phyloP scores from a whole-genome alignment of 208 protist species.

The Leptomonas pyrrhocoris region DNA sequence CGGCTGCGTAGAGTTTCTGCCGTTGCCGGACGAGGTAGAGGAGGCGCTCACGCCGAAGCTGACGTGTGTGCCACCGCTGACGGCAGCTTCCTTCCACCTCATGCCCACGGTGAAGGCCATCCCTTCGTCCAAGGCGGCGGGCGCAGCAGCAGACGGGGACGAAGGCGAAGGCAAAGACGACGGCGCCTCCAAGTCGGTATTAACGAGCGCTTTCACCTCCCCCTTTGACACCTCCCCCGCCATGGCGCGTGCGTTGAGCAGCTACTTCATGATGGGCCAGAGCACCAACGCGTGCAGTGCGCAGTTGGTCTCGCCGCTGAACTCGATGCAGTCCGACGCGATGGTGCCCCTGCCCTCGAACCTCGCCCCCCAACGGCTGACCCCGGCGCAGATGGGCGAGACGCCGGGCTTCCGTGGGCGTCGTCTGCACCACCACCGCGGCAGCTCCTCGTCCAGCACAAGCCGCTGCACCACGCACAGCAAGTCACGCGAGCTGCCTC shows the following conservation, averaged over 20 bases:
- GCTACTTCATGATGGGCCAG: not conserved
- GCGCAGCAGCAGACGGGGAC: not conserved
- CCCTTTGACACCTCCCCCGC: slow-evolving; percentile 9
- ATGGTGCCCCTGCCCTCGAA: not conserved
- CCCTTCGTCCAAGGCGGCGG: not conserved
- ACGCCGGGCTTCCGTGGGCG: not conserved
- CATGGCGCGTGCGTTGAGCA: slow-evolving; percentile 2
- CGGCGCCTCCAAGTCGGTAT: not conserved
- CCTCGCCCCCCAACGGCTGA: not conserved
- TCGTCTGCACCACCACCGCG: slow-evolving; percentile 11
- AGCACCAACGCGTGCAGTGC: not conserved
- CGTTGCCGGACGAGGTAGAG: not conserved
- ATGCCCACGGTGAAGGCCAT: not conserved
- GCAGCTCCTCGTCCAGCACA: not conserved
- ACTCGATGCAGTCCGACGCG: not conserved
- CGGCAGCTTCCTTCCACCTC: not conserved
- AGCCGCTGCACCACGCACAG: not conserved
- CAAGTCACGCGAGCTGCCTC: not conserved
- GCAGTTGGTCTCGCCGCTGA: not conserved
- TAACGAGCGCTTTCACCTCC: not conserved
- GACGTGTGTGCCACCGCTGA: not conserved
- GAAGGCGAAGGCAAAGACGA: not conserved
- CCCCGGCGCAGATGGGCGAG: not conserved
- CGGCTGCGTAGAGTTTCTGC: slow-evolving; percentile 2
- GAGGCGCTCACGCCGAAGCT: not conserved